A percentile compares a stretch with the other conserved stretches of the same genome.
These are phyloP conservation scores for Zymoseptoria pseudotritici DNA, from an alignment of 2,329 filamentous ascomycete genomes.

Conservation along the genomic window DNA sequence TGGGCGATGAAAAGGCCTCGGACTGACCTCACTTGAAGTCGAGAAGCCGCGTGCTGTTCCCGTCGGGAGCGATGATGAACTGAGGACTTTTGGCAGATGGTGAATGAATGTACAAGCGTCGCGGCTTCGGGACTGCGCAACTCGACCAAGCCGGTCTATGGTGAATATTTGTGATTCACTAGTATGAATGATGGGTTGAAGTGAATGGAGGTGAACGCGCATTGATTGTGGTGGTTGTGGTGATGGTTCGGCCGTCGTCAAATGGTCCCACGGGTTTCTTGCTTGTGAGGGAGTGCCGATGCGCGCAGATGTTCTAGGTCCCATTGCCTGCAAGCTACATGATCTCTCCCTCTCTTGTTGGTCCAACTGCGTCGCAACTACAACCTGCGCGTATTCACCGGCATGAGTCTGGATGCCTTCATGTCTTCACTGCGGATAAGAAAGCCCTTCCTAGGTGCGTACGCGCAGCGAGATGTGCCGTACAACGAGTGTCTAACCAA, in stretches of 20 bases:
- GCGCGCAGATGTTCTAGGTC: background rate
- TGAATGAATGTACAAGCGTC: background rate
- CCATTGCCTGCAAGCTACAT: background rate
- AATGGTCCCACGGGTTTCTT: background rate
- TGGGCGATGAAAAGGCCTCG: background rate
- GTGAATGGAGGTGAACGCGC: background rate
- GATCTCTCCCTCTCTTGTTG: background rate
- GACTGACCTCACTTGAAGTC: background rate
- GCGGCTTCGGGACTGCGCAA: background rate
- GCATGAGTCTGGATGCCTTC: slow-evolving; percentile 10
- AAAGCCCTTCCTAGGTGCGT: background rate
- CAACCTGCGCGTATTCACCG: background rate
- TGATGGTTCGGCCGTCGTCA: background rate
- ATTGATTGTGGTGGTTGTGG: background rate
- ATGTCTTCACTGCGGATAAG: slow-evolving; percentile 52
- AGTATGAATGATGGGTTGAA: background rate
- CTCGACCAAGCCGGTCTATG: background rate
- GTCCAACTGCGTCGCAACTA: background rate
- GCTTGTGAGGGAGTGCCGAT: background rate
- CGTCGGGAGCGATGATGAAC: background rate
- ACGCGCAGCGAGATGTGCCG: background rate
- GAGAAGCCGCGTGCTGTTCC: background rate
- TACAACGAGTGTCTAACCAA: background rate
- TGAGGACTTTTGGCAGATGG: background rate
- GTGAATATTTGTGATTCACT: background rate